A percentile compares a stretch with the other conserved stretches of the same genome.
These are phyloP conservation scores for Penicillium dipodomyicola DNA, from an alignment of 495 filamentous ascomycete genomes.

Conservation along the genomic window DNA sequence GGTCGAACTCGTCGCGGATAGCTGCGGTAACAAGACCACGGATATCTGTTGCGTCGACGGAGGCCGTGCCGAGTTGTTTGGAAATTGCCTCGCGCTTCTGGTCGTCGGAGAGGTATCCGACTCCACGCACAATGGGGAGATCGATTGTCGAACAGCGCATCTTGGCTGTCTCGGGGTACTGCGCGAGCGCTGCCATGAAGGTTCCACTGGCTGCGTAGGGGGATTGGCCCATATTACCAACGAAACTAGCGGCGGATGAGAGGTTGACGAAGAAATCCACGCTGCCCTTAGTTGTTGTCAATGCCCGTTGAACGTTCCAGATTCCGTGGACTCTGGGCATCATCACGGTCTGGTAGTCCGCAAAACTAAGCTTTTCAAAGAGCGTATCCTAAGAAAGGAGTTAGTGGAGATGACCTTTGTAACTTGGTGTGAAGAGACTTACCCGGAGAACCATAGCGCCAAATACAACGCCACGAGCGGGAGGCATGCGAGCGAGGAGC, in stretches of 20 bases:
- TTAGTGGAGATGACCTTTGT: not conserved
- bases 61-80: slow-evolving; percentile 24
- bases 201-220: slow-evolving; percentile 43
- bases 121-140: slow-evolving; percentile 36
- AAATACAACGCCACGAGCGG: slow-evolving; percentile 40
- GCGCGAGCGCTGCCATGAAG: slow-evolving; percentile 41
- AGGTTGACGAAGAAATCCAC: slow-evolving; percentile 55
- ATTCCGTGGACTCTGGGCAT: slow-evolving; percentile 50
- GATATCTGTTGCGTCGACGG: slow-evolving; percentile 28
- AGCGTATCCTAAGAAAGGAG: slow-evolving; percentile 30
- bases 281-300: slow-evolving; percentile 25
- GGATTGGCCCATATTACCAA: slow-evolving; percentile 45
- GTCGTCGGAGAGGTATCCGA: slow-evolving; percentile 42
- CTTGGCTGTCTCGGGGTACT: slow-evolving; percentile 30
- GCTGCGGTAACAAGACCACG: slow-evolving; percentile 30
- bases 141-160: slow-evolving; percentile 40
- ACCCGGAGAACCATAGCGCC: slow-evolving; percentile 42
- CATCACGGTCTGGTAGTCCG: slow-evolving; percentile 41
- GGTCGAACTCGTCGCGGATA: slow-evolving; percentile 26
- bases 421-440: not conserved
- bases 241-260: slow-evolving; percentile 41
- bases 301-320: slow-evolving; percentile 55
- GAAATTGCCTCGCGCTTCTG: slow-evolving; percentile 22
- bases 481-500: slow-evolving; percentile 21
- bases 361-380: slow-evolving; percentile 47